Conservation (phyloP, 148 eudicot species). For the Spergularia marina region DNA sequence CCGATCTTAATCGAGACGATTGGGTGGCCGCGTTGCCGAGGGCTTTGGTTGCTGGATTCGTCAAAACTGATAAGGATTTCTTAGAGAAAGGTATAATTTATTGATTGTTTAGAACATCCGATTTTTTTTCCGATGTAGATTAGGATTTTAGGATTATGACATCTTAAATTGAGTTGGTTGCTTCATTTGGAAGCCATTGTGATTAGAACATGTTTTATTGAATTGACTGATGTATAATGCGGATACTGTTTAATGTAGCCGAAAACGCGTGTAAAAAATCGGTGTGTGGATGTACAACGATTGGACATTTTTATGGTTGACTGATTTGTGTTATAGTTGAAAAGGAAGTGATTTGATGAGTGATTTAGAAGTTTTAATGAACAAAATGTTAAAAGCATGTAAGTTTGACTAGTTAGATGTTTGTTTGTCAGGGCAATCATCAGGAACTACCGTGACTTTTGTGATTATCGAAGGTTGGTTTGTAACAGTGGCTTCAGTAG, state of each 20-base stretch:
- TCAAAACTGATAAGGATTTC: slow-evolving; percentile 93
- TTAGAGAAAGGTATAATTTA: slow-evolving; percentile 55
- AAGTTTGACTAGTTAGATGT: slow-evolving; percentile 19
- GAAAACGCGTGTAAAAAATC: not conserved
- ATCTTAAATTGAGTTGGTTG: not conserved
- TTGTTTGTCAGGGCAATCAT: slow-evolving; percentile 60
- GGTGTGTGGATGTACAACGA: not conserved
- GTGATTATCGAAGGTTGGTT: slow-evolving; percentile 93
- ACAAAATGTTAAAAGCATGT: not conserved
- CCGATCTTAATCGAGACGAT: slow-evolving; percentile 80
- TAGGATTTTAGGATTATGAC: not conserved
- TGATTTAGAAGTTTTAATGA: not conserved
- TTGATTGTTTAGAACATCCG: not conserved
- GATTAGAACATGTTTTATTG: not conserved
- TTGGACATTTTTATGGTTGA: not conserved
- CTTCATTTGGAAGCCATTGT: not conserved
- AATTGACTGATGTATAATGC: not conserved
- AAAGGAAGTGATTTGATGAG: not conserved
- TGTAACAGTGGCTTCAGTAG: slow-evolving; percentile 91
- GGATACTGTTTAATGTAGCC: not conserved
- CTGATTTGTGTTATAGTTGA: not conserved
- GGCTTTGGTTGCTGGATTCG: slow-evolving; percentile 95
- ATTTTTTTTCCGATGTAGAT: not conserved
- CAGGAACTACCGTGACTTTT: slow-evolving; percentile 95
- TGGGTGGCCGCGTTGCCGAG: slow-evolving; percentile 86